Base-by-base conservation (phyloP, 116 monocot genomes). In the Zostera marina region DNA sequence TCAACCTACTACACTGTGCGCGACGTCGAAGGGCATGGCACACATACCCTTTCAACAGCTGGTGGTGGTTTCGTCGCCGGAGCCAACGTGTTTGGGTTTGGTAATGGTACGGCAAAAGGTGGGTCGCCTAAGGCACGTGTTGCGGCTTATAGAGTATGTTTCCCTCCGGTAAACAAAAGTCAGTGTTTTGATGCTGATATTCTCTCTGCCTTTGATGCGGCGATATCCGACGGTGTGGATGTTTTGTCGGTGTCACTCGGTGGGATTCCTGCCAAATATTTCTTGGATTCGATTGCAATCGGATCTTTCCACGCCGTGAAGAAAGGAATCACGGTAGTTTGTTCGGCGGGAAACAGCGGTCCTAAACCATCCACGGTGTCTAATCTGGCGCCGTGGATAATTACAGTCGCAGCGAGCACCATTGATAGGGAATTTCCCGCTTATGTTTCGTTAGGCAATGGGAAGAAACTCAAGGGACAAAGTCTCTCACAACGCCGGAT, bases 31-130 rank as follows among this genome's bases (percentile, higher is more conserved):
- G 88, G 93, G 12, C 93, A 88, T 44, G 88, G 92, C 0, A 74
- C 76, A 42, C 93, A 88, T 79, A 88, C 92, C 12, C 81, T 87
- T 42, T 83, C 87, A 24, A 92, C 81, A 0, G 84, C 87, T n/a
- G 87, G 64, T 2, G 87, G 87, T 8, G 20, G 61, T 7, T 73
- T 70, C 26, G 84, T 87, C 13, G 56, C 77, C n/a, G 64, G 67
- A 0, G 87, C 84, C 57, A 75, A 53, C 59, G 4, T 88, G 32
- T 76, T 74, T 42, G 81, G 79, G 41, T 73, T 56, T 13, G 93
- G 66, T 62, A 77, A 72, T 12, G 93, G 93, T 54, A 87, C 81
- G 0, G 88, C 84, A 16, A 72, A 76, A 24, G 92, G 92, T 10
- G 87, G 83, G 1, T 83, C 87, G 3, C 92, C 92, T 3, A 40